Base-by-base conservation (phyloP, 306 rosid species). In the Potentilla sterilis region DNA sequence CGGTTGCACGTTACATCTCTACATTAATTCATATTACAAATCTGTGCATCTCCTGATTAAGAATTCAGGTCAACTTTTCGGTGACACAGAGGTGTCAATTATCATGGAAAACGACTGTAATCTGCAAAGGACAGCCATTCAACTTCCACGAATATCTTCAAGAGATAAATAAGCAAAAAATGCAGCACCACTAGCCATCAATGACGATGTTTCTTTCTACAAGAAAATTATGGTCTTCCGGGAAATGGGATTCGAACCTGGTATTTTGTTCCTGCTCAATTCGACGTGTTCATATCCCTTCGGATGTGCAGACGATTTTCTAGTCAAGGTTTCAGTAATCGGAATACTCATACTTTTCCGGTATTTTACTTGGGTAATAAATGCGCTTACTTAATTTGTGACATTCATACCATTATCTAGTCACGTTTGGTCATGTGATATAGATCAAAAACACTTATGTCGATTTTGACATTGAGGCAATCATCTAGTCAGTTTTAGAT, bases 51-150 rank as follows among this genome's bases (percentile, higher is more conserved):
- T 41, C 41, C 7, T 6, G 8, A 10, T 41, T 34, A 5, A 9
- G 13, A 16, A 24, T 64, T 49, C 18, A 21, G 68, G 77, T 64
- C 74, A 70, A 75, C 54, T 22, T 73, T 49, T 32, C 11, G 44
- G 55, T 51, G 70, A 35, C 63, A 46, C 58, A 11, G 24, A 7
- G 47, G 71, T 74, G 72, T 69, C 83, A 72, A 38, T 12, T 13
- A 57, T 58, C 57, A 64, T 74, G 52, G 81, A 81, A 65, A 70
- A 46, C n/a, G 81, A 70, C 69, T n/a, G 32, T 37, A 21, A 63
- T 28, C 43, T 43, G 32, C 47, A 12, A 67, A 15, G 11, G 55
- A 74, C 52, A 58, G 75, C 32, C 24, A 21, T 49, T 59, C 8
- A 43, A 35, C 47, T 72, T 79, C 10, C 52, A 41, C 11, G 6